Evolutionary conservation across 192 early-diverging fungal genomes (phyloP), one percentile per base, ranked within the genome.

Genomic region (Diversispora eburnea): DNA sequence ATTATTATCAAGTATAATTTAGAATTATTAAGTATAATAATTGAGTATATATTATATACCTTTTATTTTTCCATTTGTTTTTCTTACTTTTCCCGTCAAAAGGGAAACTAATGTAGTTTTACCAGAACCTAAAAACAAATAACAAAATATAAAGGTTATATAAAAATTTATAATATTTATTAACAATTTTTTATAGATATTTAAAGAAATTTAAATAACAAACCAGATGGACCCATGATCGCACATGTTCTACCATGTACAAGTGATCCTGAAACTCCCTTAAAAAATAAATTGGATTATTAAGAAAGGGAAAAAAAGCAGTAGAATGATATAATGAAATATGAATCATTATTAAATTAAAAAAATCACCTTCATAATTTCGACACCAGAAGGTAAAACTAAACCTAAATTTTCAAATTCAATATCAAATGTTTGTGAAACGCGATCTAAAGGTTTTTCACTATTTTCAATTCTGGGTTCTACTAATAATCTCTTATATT

Each of bases 81-180:
- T 81, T 57, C 75, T 72, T 15, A 85, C 79, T 58, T 90, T 90
- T 39, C 85, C 86, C 10, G 89, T 91, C 69, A 92, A 73, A 62
- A 91, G 81, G 1, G 84, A 81, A 19, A 89, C 81, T 61, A 88
- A 85, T 12, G 87, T 89, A 1, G 87, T 87, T 56, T 91, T 87
- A 25, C 86, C 86, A 12, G 84, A 78, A 55, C 84, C 84, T 41
- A 58, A 58, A 54, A 17, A 54, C 13, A 4, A 54, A 54, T 17
- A 13, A 54, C n/a, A 4, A 1, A 54, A 54, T 54, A 51, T 51
- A 5, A 13, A 51, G 1, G 49, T 51, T 57, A 57, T 57, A 7
- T 57, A n/a, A 2, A 57, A 57, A 19, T 57, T n/a, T 3, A 5
- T 5, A 5, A 56, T n/a, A 5, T 56, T 5, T 57, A 57, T n/a